phyloP scores from a whole-genome alignment of 805 yeast species.

The Candida boleticola region DNA sequence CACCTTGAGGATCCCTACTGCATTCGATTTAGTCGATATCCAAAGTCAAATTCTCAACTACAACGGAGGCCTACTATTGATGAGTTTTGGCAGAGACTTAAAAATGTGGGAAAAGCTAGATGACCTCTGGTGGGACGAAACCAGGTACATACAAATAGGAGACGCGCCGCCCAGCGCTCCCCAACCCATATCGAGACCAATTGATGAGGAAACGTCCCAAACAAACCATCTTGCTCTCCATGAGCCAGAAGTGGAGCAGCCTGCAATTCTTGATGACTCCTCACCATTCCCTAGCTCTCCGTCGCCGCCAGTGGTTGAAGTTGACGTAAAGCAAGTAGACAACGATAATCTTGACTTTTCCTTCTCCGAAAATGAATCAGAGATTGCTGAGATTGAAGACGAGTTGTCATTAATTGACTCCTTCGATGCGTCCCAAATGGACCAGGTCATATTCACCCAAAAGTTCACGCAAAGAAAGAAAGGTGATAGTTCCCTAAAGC shows the following conservation, averaged over 20 bases:
- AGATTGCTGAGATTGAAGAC: neutral
- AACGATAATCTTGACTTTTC: neutral
- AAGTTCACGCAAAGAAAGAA: neutral
- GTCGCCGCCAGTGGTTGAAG: neutral
- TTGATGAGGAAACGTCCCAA: neutral
- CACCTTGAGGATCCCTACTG: conserved; percentile 22
- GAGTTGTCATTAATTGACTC: neutral
- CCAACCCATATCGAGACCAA: neutral
- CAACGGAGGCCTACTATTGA: neutral
- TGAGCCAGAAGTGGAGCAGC: neutral
- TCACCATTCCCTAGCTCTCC: neutral
- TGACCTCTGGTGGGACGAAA: neutral
- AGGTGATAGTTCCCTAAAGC: neutral
- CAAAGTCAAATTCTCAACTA: conserved; percentile 12
- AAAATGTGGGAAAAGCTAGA: neutral
- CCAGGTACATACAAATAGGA: neutral
- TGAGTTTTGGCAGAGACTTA: conserved; percentile 1
- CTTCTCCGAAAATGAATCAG: neutral
- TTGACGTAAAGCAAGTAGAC: neutral
- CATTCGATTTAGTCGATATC: conserved; percentile 25
- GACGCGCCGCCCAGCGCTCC: neutral
- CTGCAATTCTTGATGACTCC: neutral
- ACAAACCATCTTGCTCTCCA: neutral
- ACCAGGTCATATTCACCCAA: conserved; percentile 1
- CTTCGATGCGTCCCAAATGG: neutral